Percentiles rank a stretch among this genome's conserved stretches.
Conservation (phyloP, 345 rosid genomes). For the Lepidium didymum region DNA sequence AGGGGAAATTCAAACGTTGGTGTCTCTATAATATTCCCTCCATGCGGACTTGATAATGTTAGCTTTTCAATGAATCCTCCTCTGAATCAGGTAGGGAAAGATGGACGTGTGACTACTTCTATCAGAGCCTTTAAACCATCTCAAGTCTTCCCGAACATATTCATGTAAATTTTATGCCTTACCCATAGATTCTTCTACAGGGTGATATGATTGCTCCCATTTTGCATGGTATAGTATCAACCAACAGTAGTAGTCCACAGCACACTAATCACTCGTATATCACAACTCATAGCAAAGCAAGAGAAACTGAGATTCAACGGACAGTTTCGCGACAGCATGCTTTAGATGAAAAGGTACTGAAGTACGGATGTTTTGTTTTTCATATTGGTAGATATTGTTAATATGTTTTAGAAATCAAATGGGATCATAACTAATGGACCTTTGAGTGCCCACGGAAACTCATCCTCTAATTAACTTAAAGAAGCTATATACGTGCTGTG, state of each 20-base stretch:
- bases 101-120: background rate
- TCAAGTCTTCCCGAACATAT: background rate
- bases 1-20: slow-evolving; percentile 43
- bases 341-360: slow-evolving; percentile 55
- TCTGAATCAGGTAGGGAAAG: slow-evolving; percentile 31
- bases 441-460: background rate
- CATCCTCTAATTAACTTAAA: slow-evolving; percentile 26
- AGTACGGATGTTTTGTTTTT: slow-evolving; percentile 10
- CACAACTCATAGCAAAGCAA: slow-evolving; percentile 35
- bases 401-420: background rate
- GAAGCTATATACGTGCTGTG: slow-evolving; percentile 24
- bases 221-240: slow-evolving; percentile 35
- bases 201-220: slow-evolving; percentile 32
- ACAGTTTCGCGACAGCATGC: slow-evolving; percentile 45
- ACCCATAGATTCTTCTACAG: slow-evolving; percentile 27
- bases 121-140: background rate
- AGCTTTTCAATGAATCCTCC: slow-evolving; percentile 32
- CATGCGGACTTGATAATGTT: slow-evolving; percentile 43
- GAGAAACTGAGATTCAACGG: slow-evolving; percentile 54
- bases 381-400: background rate
- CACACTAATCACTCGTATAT: slow-evolving; percentile 28
- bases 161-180: background rate
- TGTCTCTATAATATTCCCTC: slow-evolving; percentile 37
- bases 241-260: slow-evolving; percentile 30
- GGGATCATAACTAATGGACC: background rate